Evolutionary conservation across 768 basidiomycete genomes (phyloP).

Genomic region (Wakefieldia striispora): DNA sequence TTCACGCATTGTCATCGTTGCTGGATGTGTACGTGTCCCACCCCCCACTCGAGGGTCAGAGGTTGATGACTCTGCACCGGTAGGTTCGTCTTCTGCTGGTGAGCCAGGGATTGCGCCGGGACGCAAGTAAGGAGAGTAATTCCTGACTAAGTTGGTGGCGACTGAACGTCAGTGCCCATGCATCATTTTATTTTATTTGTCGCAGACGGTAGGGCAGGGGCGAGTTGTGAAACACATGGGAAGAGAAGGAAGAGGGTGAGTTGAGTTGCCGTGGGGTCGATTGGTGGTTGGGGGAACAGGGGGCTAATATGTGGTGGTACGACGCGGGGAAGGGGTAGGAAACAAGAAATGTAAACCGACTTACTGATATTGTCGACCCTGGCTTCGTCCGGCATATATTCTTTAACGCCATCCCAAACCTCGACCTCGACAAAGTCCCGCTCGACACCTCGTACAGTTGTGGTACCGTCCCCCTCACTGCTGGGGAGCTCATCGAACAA

Average conservation of each 20-base stretch:
- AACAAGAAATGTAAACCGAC: conserved; percentile 36
- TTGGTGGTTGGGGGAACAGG: conserved; percentile 20
- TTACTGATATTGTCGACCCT: conserved; percentile 85
- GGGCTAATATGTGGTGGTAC: conserved; percentile 17
- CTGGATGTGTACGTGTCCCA: conserved; percentile 53
- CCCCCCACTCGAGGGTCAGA: conserved; percentile 43
- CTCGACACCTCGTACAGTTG: not conserved
- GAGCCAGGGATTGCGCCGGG: conserved; percentile 18
- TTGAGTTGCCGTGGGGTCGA: conserved; percentile 23
- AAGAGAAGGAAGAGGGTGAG: conserved; percentile 29
- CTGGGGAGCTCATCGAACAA: conserved; percentile 41
- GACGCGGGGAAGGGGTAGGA: conserved; percentile 21
- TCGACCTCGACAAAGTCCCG: conserved; percentile 53
- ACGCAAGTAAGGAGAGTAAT: conserved; percentile 84
- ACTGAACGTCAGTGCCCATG: conserved; percentile 75
- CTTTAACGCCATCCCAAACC: conserved; percentile 72
- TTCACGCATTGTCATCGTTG: conserved; percentile 65
- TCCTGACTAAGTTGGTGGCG: conserved; percentile 84
- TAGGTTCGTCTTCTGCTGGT: conserved; percentile 4
- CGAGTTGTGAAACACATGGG: conserved; percentile 23
- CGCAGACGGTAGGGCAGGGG: conserved; percentile 28
- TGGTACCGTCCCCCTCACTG: not conserved
- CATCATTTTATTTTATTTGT: conserved; percentile 22
- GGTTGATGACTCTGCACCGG: not conserved
- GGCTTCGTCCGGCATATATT: conserved; percentile 64